A percentile compares a stretch with the other conserved stretches of the same genome.
Evolutionary conservation across 2,329 filamentous ascomycete genomes (phyloP).

Genomic region (Cladosporium sp.): DNA sequence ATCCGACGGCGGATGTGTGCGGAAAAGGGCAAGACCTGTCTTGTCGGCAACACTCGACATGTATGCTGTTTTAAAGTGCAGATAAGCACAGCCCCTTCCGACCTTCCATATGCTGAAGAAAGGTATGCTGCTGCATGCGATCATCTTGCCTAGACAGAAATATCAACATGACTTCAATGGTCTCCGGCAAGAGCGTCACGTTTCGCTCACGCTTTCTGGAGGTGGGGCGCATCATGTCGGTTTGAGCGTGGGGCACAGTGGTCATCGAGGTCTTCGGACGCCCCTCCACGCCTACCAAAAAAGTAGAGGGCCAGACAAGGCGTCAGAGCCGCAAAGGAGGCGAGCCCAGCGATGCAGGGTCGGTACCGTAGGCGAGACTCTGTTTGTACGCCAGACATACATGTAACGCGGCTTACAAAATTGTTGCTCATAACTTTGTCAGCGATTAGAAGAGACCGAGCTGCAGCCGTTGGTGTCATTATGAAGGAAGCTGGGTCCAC

Average conservation of each 20-base stretch:
- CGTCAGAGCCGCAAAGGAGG: neutral
- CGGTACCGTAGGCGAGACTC: neutral
- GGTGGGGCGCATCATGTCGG: neutral
- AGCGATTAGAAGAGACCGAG: conserved; percentile 19
- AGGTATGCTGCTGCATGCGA: too few species aligned
- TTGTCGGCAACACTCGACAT: neutral
- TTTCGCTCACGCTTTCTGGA: neutral
- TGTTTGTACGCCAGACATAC: neutral
- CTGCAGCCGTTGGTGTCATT: conserved; percentile 18
- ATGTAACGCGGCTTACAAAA: neutral
- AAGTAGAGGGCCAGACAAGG: neutral
- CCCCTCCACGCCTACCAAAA: neutral
- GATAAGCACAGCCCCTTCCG: neutral
- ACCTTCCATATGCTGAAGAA: too few species aligned
- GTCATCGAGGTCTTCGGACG: conserved; percentile 3
- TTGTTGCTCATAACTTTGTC: conserved; percentile 13
- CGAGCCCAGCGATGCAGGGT: neutral
- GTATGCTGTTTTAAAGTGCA: neutral
- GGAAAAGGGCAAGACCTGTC: neutral
- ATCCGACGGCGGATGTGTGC: conserved; percentile 1
- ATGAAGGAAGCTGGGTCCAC: conserved; percentile 10
- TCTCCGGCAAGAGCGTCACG: neutral
- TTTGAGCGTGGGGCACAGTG: neutral
- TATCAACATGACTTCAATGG: neutral
- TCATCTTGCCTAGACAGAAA: neutral